phyloP scores from a whole-genome alignment of 78 protist genomes.

The Cavenderia fasciculata region DNA sequence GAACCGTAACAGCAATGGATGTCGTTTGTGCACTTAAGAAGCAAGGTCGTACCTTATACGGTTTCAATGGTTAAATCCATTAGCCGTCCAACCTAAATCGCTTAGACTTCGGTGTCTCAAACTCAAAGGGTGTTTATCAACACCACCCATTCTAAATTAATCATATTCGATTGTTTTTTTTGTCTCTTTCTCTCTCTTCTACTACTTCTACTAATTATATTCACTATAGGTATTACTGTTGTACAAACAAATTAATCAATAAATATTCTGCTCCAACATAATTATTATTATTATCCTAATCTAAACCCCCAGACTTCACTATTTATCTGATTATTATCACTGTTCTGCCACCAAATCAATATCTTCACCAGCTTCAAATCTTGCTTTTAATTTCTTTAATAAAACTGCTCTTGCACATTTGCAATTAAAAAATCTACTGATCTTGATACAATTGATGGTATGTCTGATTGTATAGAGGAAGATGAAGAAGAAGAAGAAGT shows the following conservation, averaged over 20 bases:
- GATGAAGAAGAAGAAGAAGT: conserved; percentile 51
- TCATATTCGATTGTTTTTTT: no score
- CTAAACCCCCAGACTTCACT: no score
- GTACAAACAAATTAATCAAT: no score
- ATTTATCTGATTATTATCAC: no score
- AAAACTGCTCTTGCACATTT: conserved; percentile 41
- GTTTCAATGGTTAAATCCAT: conserved; percentile 89
- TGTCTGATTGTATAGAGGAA: no score
- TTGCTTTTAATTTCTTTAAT: conserved; percentile 29
- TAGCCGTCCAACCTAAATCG: not conserved
- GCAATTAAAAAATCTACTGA: conserved; percentile 37
- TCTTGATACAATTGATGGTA: conserved; percentile 46
- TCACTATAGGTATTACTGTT: no score
- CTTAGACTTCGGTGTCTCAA: conserved; percentile 15
- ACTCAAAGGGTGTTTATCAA: conserved; percentile 66
- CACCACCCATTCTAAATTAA: conserved; percentile 43
- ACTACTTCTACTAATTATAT: not conserved
- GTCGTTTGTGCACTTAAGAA: conserved; percentile 97
- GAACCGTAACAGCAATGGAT: conserved; percentile 98
- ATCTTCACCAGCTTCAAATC: conserved; percentile 76
- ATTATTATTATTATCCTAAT: no score
- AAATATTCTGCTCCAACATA: no score
- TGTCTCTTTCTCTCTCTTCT: not conserved
- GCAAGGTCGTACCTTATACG: conserved; percentile 98
- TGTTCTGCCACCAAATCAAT: conserved; percentile 35